Evolutionary conservation across 768 basidiomycete species (phyloP), one percentile per base, ranked within the genome.

Genomic region (Pisolithus albus): DNA sequence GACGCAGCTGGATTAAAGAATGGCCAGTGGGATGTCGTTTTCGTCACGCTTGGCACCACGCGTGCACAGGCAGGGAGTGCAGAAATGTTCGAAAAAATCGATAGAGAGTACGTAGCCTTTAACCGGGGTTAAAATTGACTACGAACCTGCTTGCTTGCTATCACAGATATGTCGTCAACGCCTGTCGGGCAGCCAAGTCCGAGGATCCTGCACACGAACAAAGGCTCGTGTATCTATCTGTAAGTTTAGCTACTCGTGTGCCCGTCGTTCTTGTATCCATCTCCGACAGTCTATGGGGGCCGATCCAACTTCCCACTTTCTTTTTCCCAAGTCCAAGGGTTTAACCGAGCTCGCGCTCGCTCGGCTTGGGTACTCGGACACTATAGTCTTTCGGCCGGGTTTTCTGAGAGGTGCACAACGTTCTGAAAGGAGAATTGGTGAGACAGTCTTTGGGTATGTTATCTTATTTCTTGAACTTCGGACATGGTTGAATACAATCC

Each of bases 21-120:
- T 1, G 77, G 74, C 8, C 78, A 76, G 41, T 88, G 84, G 82
- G 86, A 89, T 64, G 81, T 85, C 19, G 82, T 92, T 0, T 84
- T 82, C 60, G 80, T 92, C 54, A 75, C 86, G 72, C 65, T 91
- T 8, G 89, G 88, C 7, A 90, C 88, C 18, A 82, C 81, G 11
- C 73, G 68, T 23, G 77, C 74, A 15, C 52, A 30, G 15, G 88
- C 86, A 0, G 86, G 86, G 3, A 77, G 83, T 55, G 77, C 76
- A 1, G 79, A 75, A 34, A 75, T 75, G 8, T 91, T 88, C 55
- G 82, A 84, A 61, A 86, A 80, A 70, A 88, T 91, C 51, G 89
- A 90, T 59, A 71, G 83, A 65, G 82, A 86, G 82, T 88, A 56
- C 53, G 79, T 70, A 34, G 18, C 4, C 1, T 2, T 5, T 3